Evolutionary conservation across 2,329 filamentous ascomycete genomes (phyloP).

Genomic region (Diplodia scrobiculata): DNA sequence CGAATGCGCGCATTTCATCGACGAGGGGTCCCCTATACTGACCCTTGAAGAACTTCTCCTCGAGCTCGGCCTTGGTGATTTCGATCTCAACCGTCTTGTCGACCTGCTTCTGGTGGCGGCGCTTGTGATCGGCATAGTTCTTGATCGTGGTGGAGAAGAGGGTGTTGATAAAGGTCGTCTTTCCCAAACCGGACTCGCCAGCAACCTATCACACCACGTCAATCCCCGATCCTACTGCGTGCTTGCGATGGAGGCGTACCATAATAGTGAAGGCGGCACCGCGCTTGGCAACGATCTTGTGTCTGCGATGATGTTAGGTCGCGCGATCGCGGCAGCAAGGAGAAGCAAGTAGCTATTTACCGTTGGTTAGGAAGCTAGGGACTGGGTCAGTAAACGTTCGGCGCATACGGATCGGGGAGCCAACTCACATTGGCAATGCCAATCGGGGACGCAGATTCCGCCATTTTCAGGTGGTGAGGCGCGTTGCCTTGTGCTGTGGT

Average conservation of each 20-base stretch:
- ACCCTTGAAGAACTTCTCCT: slow-evolving; percentile 99
- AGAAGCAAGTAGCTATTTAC: slow-evolving; percentile 46
- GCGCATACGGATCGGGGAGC: slow-evolving; percentile 1
- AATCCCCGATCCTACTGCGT: background rate
- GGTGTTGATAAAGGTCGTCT: slow-evolving; percentile 99
- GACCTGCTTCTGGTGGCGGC: slow-evolving; percentile 97
- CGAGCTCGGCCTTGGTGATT: slow-evolving; percentile 98
- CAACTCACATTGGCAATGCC: slow-evolving; percentile 71
- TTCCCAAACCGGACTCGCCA: slow-evolving; percentile 96
- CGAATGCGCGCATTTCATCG: slow-evolving; percentile 5
- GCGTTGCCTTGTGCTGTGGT: slow-evolving; percentile 21
- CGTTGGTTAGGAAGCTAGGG: slow-evolving; percentile 68
- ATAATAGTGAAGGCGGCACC: slow-evolving; percentile 99
- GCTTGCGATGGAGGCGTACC: slow-evolving; percentile 58
- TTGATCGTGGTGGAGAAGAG: slow-evolving; percentile 99
- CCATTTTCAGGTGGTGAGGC: slow-evolving; percentile 51
- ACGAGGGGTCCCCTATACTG: slow-evolving; percentile 30
- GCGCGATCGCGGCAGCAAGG: slow-evolving; percentile 13
- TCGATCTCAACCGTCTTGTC: slow-evolving; percentile 99
- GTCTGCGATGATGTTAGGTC: slow-evolving; percentile 51
- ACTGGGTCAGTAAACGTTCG: slow-evolving; percentile 40
- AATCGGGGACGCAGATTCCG: slow-evolving; percentile 67
- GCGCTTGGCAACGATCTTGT: slow-evolving; percentile 76
- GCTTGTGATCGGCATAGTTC: slow-evolving; percentile 99
- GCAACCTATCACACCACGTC: slow-evolving; percentile 68